Percentiles rank a stretch among this genome's conserved stretches.
These are phyloP conservation scores for Trifolium pratense DNA, from an alignment of 306 rosid species.

Conservation along the genomic window DNA sequence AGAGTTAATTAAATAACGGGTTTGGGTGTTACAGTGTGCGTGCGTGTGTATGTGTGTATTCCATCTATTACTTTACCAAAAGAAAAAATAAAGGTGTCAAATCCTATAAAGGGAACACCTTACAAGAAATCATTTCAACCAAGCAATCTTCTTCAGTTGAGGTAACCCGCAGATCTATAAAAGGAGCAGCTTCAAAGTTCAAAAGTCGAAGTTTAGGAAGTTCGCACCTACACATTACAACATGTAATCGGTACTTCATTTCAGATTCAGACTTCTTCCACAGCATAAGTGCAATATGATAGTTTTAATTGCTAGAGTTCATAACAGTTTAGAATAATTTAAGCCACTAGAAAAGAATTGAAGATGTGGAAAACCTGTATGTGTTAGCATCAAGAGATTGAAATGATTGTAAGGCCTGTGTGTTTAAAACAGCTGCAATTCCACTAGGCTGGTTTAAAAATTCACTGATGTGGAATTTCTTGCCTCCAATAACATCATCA, in stretches of 20 bases:
- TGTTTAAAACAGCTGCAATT: constrained; percentile 77
- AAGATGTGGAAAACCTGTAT: constrained; percentile 68
- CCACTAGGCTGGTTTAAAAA: constrained; percentile 79
- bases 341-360: constrained; percentile 20
- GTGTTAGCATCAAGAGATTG: constrained; percentile 65
- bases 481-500: constrained; percentile 42
- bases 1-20: too few relatives aligned
- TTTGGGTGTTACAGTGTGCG: too few relatives aligned
- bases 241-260: not conserved
- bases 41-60: not conserved
- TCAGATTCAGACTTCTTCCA: constrained; percentile 26
- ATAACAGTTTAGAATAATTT: constrained; percentile 23
- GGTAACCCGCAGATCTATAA: constrained; percentile 73
- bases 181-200: constrained; percentile 81
- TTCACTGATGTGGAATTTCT: constrained; percentile 64
- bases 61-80: not conserved
- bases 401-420: constrained; percentile 67
- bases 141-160: constrained; percentile 68
- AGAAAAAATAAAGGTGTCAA: not conserved
- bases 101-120: constrained; percentile 53
- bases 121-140: constrained; percentile 95
- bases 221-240: constrained; percentile 66
- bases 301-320: not conserved
- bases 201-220: constrained; percentile 70
- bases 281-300: constrained; percentile 10